These are phyloP conservation scores for Quillaja saponaria DNA, from an alignment of 306 rosid genomes.

Conservation along the genomic window DNA sequence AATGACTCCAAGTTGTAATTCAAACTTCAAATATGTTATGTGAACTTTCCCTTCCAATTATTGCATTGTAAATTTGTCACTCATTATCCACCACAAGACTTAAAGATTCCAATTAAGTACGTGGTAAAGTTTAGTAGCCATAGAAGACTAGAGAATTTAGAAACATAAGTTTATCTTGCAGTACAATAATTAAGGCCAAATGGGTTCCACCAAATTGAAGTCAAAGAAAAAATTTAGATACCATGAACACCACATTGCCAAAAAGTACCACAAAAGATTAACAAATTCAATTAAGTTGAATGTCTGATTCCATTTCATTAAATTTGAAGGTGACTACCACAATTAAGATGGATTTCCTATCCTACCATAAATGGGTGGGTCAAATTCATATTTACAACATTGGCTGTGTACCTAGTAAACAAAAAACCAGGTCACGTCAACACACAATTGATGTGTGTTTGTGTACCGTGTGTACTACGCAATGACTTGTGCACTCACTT, in stretches of 20 bases:
- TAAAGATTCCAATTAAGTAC: constrained; percentile 9
- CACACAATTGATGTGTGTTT: constrained; percentile 12
- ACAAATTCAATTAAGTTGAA: background rate
- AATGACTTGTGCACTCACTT: too few species aligned
- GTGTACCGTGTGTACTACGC: too few species aligned
- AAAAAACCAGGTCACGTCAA: constrained; percentile 32
- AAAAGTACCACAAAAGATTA: constrained; percentile 29
- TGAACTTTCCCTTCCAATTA: too few species aligned
- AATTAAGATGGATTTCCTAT: constrained; percentile 26
- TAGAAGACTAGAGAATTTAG: constrained; percentile 14
- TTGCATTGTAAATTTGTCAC: constrained; percentile 11
- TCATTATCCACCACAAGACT: background rate
- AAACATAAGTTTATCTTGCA: constrained; percentile 7
- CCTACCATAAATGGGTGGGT: constrained; percentile 41
- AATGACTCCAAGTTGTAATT: too few species aligned
- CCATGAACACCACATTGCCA: constrained; percentile 24
- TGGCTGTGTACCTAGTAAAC: constrained; percentile 16
- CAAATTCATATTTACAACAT: constrained; percentile 34
- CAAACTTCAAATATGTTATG: too few species aligned
- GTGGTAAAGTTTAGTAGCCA: constrained; percentile 14
- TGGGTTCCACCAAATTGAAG: constrained; percentile 30
- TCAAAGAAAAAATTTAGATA: constrained; percentile 7
- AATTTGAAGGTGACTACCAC: constrained; percentile 39
- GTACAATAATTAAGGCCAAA: constrained; percentile 7
- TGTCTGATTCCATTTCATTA: constrained; percentile 26